Evolutionary conservation across 1,139 yeast genomes (phyloP), one percentile per base, ranked within the genome.

Genomic region (Zygosaccharomyces pseudobailii): DNA sequence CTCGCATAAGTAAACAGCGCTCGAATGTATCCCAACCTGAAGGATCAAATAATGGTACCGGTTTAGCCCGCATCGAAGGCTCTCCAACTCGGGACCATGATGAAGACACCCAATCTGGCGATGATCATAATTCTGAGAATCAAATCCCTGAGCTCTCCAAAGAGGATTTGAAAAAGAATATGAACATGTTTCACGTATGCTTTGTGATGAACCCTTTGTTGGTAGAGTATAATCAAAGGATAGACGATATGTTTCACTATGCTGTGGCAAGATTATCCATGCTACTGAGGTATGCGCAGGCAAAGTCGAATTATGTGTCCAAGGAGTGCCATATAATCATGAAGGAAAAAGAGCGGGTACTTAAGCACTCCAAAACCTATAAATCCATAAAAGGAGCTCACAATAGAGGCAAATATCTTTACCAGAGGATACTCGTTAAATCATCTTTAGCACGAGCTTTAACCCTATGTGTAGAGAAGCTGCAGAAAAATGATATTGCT

Each of bases 161-260:
- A 5, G 57, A 61, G 38, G 60, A 59, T 43, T 43, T 59, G 27
- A 67, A 67, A 43, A 67, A 68, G 42, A 69, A 76, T 2, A 75
- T 90, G 82, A 77, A 82, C 50, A 83, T 88, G 89, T 94, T 94
- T 64, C 95, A 90, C 61, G 73, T 92, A 31, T 89, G 87, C 5
- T 89, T 92, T 68, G 84, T 89, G 0, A 78, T 90, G 84, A 82
- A 87, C 50, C 97, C 98, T 0, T 95, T 96, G 0, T 78, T 85
- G 7, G 80, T 84, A 3, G 97, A 89, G 62, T 84, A 84, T 56
- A 80, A 79, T 46, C 78, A 80, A 52, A 72, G 96, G 43, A 78
- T 86, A 17, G 94, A 87, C 61, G 95, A 88, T 61, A 84, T 92
- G 88, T 92, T 86, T 63, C 89, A 85, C 54, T 86, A 81, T 60